Base-by-base conservation (phyloP, 2,329 filamentous ascomycete genomes). In the Fusarium veterinarium region DNA sequence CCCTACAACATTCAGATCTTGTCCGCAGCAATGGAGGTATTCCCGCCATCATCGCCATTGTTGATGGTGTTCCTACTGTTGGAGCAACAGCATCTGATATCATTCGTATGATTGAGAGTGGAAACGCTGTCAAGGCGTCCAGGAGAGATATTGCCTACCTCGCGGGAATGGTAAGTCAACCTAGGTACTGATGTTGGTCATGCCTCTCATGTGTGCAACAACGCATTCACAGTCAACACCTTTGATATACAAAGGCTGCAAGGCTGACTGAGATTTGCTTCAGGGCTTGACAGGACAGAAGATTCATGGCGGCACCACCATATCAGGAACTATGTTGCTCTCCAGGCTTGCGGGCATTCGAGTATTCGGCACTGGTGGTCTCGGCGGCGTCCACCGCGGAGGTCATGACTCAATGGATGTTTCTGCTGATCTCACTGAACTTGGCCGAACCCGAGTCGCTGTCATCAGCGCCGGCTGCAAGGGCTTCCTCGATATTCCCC, bases 401-500 rank as follows among this genome's bases (percentile, higher is more conserved):
- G 96, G 91, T 52, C 92, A 98, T 80, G 88, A 88, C 74, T 93
- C 92, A 12, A 92, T 98, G 91, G 96, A 99, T 80, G 90, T 99
- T 70, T 98, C 95, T 68, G 95, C 96, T 44, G 96, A 99, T 82
- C 87, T 99, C 68, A 98, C 94, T 8, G 96, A 98, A 85, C 89
- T 99, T 56, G 95, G 96, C 20, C 89, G 95, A 64, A 98, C 95
- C 12, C 90, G 93, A 16, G 92, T 99, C 58, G 92, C 95, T 31
- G 95, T 99, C 5, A 86, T 99, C 58, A 93, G 92, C 81, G 94
- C 93, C 73, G 96, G 96, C 19, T 97, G 94, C 84, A 99, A 99
- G 84, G 96, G 95, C 70, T 98, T 99, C 81, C 86, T 99, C 41
- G 96, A 99, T 79, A 95, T 98, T 67, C 91, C 93, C 5, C 88